Evolutionary conservation across 495 filamentous ascomycete genomes (phyloP).

Genomic region (Amniculicola lignicola): DNA sequence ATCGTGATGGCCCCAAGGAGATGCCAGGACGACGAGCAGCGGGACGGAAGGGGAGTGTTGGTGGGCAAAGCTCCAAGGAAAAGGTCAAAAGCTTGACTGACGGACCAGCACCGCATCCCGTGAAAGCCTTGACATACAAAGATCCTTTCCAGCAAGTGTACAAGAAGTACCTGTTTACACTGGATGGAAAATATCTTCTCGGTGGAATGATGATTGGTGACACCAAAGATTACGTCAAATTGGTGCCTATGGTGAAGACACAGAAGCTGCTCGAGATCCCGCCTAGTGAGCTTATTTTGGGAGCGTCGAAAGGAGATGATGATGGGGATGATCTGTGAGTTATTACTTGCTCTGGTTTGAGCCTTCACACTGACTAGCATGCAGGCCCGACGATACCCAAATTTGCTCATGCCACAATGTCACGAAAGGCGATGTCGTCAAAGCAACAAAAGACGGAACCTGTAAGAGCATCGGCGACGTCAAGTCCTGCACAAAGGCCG

Average conservation of each 20-base stretch:
- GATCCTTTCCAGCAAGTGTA: constrained; percentile 94
- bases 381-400: constrained; percentile 77
- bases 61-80: constrained; percentile 40
- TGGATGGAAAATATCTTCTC: constrained; percentile 88
- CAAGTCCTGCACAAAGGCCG: constrained; percentile 92
- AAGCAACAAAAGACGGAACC: constrained; percentile 70
- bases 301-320: constrained; percentile 71
- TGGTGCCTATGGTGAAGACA: constrained; percentile 90
- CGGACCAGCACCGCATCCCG: constrained; percentile 53
- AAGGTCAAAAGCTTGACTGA: constrained; percentile 52
- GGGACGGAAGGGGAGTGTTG: constrained; percentile 42
- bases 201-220: constrained; percentile 99
- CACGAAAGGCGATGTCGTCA: constrained; percentile 77
- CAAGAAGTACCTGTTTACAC: constrained; percentile 92
- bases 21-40: constrained; percentile 53
- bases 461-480: constrained; percentile 85
- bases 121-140: constrained; percentile 88
- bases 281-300: constrained; percentile 86
- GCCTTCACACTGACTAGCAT: neutral
- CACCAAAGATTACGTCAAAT: constrained; percentile 88
- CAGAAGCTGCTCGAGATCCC: constrained; percentile 80
- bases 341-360: neutral
- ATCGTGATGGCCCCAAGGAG: constrained; percentile 78
- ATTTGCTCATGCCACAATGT: constrained; percentile 98
- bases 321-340: constrained; percentile 65